Base-by-base conservation (phyloP, 768 basidiomycete species). In the Podaxis rugospora region DNA sequence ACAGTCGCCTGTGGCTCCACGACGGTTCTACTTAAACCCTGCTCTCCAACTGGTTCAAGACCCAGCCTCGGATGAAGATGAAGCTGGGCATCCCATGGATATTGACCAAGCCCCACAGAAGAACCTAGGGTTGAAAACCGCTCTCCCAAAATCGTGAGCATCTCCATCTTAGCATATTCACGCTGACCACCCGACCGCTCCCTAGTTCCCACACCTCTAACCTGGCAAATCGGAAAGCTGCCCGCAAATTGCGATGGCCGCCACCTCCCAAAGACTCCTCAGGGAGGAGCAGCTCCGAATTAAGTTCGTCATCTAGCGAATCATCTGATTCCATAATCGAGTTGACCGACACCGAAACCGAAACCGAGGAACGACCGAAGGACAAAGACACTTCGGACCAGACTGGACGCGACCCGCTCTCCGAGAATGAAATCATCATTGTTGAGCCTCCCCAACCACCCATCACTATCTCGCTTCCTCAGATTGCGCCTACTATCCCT, bases 381-480 rank as follows among this genome's bases (percentile, higher is more conserved):
- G 53, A 62, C 21, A 55, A 63, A 4, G 57, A 54, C 14, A 50
- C 14, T 3, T 37, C 39, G 0, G 16, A 13, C 39, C 39, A 39
- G 18, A 14, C 49, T 1, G 52, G 42, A 40, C 13, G 27, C 7
- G 55, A 40, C 14, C 51, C 55, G 18, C 53, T 63, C 10, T 51
- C 54, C 10, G 60, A 61, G n/a, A 39, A 57, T 28, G 66, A 63
- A 47, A 51, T 67, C 32, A 28, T 61, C 9, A 59, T 49, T 18
- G 52, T 65, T 14, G 56, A 62, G 51, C 51, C 63, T n/a, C 66
- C 66, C 6, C 52, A 61, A 32, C 66, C 66, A 4, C 35, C 35
- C 32, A 65, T 67, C 46, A 62, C 59, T 13, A 65, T 67, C 7
- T 46, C 64, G 4, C 61, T 67, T 7, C 66, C 66, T n/a, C 66